Evolutionary conservation across 106 monocot genomes (phyloP), one percentile per base, ranked within the genome.

Genomic region (Dioscorea dumetorum): DNA sequence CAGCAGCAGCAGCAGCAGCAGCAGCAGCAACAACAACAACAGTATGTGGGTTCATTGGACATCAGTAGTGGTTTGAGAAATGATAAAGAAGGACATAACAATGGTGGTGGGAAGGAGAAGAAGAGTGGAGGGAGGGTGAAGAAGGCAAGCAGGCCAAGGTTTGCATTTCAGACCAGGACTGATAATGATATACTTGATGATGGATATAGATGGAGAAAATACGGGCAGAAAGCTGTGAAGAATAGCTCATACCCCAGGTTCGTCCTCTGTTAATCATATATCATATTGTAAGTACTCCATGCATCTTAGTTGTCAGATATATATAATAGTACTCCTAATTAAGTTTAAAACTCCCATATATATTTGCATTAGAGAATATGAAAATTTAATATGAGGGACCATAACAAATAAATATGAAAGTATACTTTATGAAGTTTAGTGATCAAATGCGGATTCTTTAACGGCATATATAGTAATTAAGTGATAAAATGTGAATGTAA

Each of bases 151-250:
- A 74, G 33, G 41, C 67, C 58, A 19, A 67, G 74, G 58, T 74
- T 57, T 58, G 66, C 67, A 19, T 74, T 74, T 28, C 74, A 60
- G 58, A 74, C 74, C 13, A 41, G 74, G n/a, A 74, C 67, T 41
- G 33, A 48, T 12, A 48, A 67, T 12, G 74, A 74, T 35, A 32
- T 67, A 0, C 66, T 74, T 12, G 73, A 73, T 54, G 73, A 73
- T 49, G 73, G 73, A 3, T 73, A 73, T 31, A 64, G 64, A 21
- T 74, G 74, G 74, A 67, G 74, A 59, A 74, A 74, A 67, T 74
- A 74, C 28, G 74, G 74, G 19, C 74, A 67, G 67, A 74, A 74
- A 49, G 50, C 67, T 16, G 74, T 74, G 12, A 74, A 74, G 74
- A 74, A 74, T 49, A 60, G 35, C 58, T 31, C 13, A 20, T 61